Evolutionary conservation across 352 stramenopile genomes (phyloP), one percentile per base, ranked within the genome.

Genomic region (Globisporangium ultimum): DNA sequence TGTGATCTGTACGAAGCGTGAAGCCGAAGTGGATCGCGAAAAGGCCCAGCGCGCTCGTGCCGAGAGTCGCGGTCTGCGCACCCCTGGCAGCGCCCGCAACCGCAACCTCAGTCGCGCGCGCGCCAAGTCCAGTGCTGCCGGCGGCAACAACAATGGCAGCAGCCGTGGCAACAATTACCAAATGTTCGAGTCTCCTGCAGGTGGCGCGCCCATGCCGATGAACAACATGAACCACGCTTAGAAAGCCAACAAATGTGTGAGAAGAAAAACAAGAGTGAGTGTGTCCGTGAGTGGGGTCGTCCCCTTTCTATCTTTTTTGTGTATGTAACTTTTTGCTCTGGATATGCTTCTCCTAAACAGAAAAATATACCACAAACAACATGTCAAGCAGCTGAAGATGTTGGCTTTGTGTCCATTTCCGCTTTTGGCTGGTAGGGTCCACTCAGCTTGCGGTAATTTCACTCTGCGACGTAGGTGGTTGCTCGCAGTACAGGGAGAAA

Each of bases 31-130:
- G 8, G 78, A 88, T 47, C 68, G 69, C 14, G 70, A 83, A 28
- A 72, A 72, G 21, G 60, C 66, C 15, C 43, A 48, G 38, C 78
- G 78, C 49, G 61, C 74, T 52, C 78, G 78, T 40, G 64, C 74
- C 34, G 61, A 71, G 17, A 83, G 76, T 55, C 76, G 75, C 34
- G 59, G 50, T 14, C 64, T 66, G 41, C 64, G 78, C 9, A 84
- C 76, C 11, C 76, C 72, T 9, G 75, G 66, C 47, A 86, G 21
- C 43, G 66, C 76, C 17, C 78, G 78, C 40, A 74, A 71, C 45
- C 76, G 76, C 48, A 84, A 88, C 64, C 43, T 87, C 34, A 88
- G 77, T 51, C 74, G 79, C 45, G 67, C 78, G 36, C 72, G 76
- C 12, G 69, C 76, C 55, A 89, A 89, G 60, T 88, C 78, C 7